Percentiles rank a stretch among this genome's conserved stretches.
Evolutionary conservation across 1,284 basidiomycete species (phyloP).

Genomic region (Sanguinoderma infundibulare): DNA sequence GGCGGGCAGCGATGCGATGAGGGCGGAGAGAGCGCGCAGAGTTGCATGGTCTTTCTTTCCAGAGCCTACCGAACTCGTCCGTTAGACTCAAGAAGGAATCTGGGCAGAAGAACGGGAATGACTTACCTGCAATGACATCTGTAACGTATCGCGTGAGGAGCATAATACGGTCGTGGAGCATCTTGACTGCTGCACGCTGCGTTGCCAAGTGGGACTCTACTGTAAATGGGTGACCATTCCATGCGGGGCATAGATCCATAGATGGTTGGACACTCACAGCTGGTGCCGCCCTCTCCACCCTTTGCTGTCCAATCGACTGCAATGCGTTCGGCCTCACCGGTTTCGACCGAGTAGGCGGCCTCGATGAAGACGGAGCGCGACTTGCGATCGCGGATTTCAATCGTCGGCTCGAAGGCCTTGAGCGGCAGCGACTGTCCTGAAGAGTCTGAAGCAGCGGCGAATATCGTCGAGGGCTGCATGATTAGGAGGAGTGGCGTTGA

Average conservation of each 20-base stretch:
- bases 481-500: constrained; percentile 79
- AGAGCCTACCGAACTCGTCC: constrained; percentile 5
- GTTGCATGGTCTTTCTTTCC: constrained; percentile 77
- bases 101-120: no score
- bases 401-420: constrained; percentile 87
- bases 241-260: neutral
- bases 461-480: constrained; percentile 60
- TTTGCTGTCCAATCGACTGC: constrained; percentile 96
- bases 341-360: constrained; percentile 87
- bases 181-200: constrained; percentile 93
- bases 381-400: constrained; percentile 80
- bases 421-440: constrained; percentile 79
- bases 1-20: constrained; percentile 87
- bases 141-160: constrained; percentile 85
- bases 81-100: neutral
- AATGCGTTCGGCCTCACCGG: constrained; percentile 97
- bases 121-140: constrained; percentile 73
- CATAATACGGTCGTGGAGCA: constrained; percentile 91
- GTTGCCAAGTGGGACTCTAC: constrained; percentile 90
- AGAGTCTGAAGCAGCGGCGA: constrained; percentile 55
- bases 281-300: constrained; percentile 85
- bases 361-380: constrained; percentile 84
- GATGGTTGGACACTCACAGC: constrained; percentile 52
- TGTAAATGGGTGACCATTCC: constrained; percentile 38
- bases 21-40: constrained; percentile 83